Conservation (phyloP, 106 monocot genomes). For the Acorus gramineus region DNA sequence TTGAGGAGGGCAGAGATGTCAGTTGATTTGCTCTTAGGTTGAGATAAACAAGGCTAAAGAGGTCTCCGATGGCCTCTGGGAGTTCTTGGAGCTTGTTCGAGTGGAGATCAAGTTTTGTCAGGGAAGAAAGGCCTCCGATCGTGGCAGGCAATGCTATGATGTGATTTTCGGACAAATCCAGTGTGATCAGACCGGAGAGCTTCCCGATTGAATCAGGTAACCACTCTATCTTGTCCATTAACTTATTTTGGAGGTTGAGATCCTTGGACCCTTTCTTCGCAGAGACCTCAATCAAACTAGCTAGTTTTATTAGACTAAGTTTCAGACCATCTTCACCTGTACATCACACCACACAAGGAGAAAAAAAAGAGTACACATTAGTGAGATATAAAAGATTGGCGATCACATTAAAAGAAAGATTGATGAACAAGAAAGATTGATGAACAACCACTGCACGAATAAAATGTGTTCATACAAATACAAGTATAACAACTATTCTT, state of each 20-base stretch:
- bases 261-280: slow-evolving; percentile 30
- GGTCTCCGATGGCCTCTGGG: slow-evolving; percentile 34
- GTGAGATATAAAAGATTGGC: background rate
- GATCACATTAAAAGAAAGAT: background rate
- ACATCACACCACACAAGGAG: background rate
- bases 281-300: slow-evolving; percentile 27
- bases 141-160: slow-evolving; percentile 28
- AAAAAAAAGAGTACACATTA: background rate
- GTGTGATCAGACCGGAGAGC: slow-evolving; percentile 18
- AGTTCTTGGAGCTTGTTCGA: slow-evolving; percentile 33
- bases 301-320: slow-evolving; percentile 26
- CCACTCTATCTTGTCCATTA: slow-evolving; percentile 40
- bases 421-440: background rate
- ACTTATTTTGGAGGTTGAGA: slow-evolving; percentile 34
- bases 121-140: slow-evolving; percentile 25
- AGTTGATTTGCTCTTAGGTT: slow-evolving; percentile 31
- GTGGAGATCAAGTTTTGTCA: slow-evolving; percentile 30
- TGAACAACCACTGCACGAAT: background rate
- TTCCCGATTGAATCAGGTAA: slow-evolving; percentile 45
- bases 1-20: slow-evolving; percentile 24
- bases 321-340: slow-evolving; percentile 21
- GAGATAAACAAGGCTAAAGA: slow-evolving; percentile 19
- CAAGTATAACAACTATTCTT: too few species aligned
- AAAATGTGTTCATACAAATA: background rate
- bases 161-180: slow-evolving; percentile 39